These are phyloP conservation scores for Yamadazyma scolyti DNA, from an alignment of 805 yeast species.

Conservation along the genomic window DNA sequence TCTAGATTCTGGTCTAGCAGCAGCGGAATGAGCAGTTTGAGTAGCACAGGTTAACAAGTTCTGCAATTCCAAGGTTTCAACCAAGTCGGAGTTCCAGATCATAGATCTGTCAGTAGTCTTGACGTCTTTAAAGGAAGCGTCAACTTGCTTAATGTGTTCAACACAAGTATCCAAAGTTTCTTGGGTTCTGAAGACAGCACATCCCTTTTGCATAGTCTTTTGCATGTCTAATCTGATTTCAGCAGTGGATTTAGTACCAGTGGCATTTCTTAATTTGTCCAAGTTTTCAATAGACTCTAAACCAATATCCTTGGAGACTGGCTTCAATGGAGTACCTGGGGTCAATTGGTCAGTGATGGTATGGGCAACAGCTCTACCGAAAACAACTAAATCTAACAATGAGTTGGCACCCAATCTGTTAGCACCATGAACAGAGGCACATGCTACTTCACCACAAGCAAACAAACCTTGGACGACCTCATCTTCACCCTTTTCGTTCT, in stretches of 20 bases:
- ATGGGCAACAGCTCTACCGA: constrained; percentile 97
- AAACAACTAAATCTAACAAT: constrained; percentile 90
- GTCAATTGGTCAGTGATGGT: constrained; percentile 79
- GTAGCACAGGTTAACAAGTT: constrained; percentile 95
- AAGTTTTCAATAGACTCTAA: constrained; percentile 85
- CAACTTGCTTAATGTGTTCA: constrained; percentile 67
- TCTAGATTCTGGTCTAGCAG: constrained; percentile 94
- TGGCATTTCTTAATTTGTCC: constrained; percentile 81
- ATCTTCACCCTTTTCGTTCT: constrained; percentile 86
- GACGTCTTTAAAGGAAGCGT: constrained; percentile 67
- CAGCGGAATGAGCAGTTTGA: constrained; percentile 92
- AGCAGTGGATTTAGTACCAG: constrained; percentile 81
- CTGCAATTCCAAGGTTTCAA: constrained; percentile 93
- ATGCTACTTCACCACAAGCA: constrained; percentile 99
- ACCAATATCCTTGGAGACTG: constrained; percentile 83
- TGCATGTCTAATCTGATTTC: constrained; percentile 91
- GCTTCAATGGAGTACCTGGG: constrained; percentile 85
- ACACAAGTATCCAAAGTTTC: constrained; percentile 92
- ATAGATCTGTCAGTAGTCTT: constrained; percentile 92
- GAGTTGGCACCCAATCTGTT: constrained; percentile 99
- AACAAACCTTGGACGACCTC: constrained; percentile 85
- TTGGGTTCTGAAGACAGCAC: constrained; percentile 95
- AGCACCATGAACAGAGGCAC: constrained; percentile 99
- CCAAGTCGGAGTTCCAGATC: constrained; percentile 98
- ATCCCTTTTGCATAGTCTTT: constrained; percentile 92